Conservation (phyloP, 202 grass and related monocot genomes). For the Panicum hallii region DNA sequence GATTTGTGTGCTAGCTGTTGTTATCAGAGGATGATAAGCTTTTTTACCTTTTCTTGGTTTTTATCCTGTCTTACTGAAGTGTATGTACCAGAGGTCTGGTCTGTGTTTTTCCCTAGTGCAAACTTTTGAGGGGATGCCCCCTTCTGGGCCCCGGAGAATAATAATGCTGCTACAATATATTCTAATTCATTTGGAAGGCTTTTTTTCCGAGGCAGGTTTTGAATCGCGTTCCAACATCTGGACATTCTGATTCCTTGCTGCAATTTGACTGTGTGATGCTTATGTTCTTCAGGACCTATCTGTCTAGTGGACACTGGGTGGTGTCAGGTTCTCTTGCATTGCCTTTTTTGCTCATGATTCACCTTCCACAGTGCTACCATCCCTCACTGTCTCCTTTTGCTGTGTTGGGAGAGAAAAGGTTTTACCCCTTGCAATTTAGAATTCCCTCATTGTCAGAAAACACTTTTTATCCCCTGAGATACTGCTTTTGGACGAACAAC, state of each 20-base stretch:
- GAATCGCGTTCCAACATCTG: slow-evolving; percentile 37
- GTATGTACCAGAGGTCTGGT: slow-evolving; percentile 76
- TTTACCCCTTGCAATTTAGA: not conserved
- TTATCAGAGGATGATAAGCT: slow-evolving; percentile 50
- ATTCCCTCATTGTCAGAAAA: not conserved
- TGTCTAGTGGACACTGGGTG: slow-evolving; percentile 19
- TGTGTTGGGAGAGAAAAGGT: not conserved
- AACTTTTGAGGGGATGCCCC: slow-evolving; percentile 67
- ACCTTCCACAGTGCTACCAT: not conserved
- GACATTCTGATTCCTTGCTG: slow-evolving; percentile 52
- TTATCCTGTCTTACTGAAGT: slow-evolving; percentile 57
- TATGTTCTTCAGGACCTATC: slow-evolving; percentile 27
- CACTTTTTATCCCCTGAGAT: no score
- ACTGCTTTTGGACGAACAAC: no score
- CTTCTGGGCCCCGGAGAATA: slow-evolving; percentile 61
- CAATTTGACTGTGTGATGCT: slow-evolving; percentile 30
- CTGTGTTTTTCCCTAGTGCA: slow-evolving; percentile 58
- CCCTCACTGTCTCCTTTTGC: not conserved
- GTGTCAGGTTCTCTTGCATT: slow-evolving; percentile 24
- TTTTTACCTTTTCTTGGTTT: slow-evolving; percentile 9
- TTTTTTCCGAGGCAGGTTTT: slow-evolving; percentile 42
- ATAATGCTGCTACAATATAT: slow-evolving; percentile 72
- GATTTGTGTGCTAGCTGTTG: slow-evolving; percentile 65
- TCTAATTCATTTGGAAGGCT: slow-evolving; percentile 65
- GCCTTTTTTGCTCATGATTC: slow-evolving; percentile 12